Evolutionary conservation across 371 early-diverging fungal genomes (phyloP).

Genomic region (Rhizopus stolonifer): DNA sequence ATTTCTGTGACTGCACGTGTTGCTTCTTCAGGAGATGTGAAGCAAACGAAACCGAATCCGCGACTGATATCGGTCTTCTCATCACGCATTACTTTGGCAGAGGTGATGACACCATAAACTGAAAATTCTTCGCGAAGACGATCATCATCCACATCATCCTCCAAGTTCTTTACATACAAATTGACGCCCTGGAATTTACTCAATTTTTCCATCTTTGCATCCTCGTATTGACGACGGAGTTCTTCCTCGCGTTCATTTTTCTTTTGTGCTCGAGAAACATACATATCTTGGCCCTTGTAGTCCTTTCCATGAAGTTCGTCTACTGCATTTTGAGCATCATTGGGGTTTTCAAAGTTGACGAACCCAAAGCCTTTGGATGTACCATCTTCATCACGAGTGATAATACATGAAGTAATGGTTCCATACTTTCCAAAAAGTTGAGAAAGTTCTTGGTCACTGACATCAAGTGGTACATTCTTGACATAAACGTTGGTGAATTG

Average conservation of each 20-base stretch:
- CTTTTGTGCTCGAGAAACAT: constrained; percentile 93
- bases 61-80: constrained; percentile 60
- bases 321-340: constrained; percentile 80
- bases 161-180: constrained; percentile 91
- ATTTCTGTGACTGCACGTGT: constrained; percentile 77
- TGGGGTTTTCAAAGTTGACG: constrained; percentile 87
- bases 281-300: constrained; percentile 75
- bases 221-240: constrained; percentile 81
- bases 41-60: constrained; percentile 81
- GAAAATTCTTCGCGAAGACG: constrained; percentile 83
- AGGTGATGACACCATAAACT: constrained; percentile 85
- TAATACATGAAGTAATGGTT: constrained; percentile 65
- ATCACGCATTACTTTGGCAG: constrained; percentile 89
- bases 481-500: constrained; percentile 93
- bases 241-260: constrained; percentile 92
- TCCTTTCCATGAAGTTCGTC: constrained; percentile 83
- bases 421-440: constrained; percentile 78
- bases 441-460: constrained; percentile 72
- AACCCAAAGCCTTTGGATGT: constrained; percentile 83
- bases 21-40: constrained; percentile 75
- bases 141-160: constrained; percentile 85
- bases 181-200: constrained; percentile 92
- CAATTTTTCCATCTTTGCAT: constrained; percentile 77
- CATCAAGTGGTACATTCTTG: constrained; percentile 81
- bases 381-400: constrained; percentile 68